Conservation (phyloP, 345 rosid species). For the Erucastrum elatum region DNA sequence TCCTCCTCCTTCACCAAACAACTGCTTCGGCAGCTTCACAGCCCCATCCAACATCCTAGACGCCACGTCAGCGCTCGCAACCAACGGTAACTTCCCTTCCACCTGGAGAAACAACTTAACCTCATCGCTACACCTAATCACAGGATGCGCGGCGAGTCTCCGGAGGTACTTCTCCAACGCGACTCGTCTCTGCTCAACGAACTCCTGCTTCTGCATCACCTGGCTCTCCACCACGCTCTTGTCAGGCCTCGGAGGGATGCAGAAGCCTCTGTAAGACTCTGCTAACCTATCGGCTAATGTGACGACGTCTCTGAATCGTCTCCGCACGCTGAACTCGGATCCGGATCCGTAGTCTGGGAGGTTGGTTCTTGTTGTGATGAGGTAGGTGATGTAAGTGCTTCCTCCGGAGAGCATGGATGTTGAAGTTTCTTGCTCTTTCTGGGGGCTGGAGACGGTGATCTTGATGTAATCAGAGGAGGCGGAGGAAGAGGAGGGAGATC, state of each 20-base stretch:
- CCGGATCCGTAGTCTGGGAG: slow-evolving; percentile 49
- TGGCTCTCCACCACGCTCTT: slow-evolving; percentile 95
- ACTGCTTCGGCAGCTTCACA: slow-evolving; percentile 79
- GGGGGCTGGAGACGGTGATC: slow-evolving; percentile 92
- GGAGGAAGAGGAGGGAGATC: slow-evolving; percentile 57
- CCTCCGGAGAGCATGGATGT: slow-evolving; percentile 75
- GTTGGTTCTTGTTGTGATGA: slow-evolving; percentile 79
- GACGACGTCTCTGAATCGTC: slow-evolving; percentile 84
- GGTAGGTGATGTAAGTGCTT: slow-evolving; percentile 63
- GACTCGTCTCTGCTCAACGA: slow-evolving; percentile 92
- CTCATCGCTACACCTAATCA: slow-evolving; percentile 78
- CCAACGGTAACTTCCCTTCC: slow-evolving; percentile 70
- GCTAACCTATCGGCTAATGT: slow-evolving; percentile 78
- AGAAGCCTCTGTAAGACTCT: slow-evolving; percentile 79
- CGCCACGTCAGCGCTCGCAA: slow-evolving; percentile 72
- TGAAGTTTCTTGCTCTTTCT: slow-evolving; percentile 69
- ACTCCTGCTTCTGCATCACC: slow-evolving; percentile 97
- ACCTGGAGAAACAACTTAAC: slow-evolving; percentile 74
- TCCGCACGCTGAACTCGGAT: slow-evolving; percentile 73
- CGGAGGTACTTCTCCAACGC: slow-evolving; percentile 84
- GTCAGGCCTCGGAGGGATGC: slow-evolving; percentile 89
- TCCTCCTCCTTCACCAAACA: slow-evolving; percentile 70
- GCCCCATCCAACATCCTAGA: slow-evolving; percentile 95
- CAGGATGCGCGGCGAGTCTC: slow-evolving; percentile 67
- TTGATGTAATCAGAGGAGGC: slow-evolving; percentile 53